phyloP scores from a whole-genome alignment of 129 eudicot species.

The Flaveria brownii region DNA sequence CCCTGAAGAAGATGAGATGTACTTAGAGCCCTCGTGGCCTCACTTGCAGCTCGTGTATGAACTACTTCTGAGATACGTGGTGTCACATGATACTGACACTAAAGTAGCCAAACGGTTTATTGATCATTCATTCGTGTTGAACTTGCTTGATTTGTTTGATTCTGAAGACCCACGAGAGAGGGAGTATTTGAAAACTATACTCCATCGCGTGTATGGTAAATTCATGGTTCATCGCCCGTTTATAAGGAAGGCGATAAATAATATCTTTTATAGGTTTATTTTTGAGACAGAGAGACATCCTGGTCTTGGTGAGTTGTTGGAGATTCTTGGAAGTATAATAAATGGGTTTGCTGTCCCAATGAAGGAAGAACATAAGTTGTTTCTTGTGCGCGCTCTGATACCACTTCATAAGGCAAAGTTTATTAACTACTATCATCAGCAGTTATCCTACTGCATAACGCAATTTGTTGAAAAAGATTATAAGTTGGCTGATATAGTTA shows the following conservation, averaged over 20 bases:
- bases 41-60: conserved; percentile 63
- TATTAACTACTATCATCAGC: conserved; percentile 55
- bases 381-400: conserved; percentile 52
- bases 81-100: conserved; percentile 61
- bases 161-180: conserved; percentile 64
- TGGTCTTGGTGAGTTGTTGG: conserved; percentile 65
- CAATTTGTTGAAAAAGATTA: conserved; percentile 71
- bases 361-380: conserved; percentile 68
- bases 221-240: conserved; percentile 75
- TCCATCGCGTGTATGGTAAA: conserved; percentile 63
- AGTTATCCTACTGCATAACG: conserved; percentile 56
- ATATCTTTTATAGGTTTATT: conserved; percentile 56
- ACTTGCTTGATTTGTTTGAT: conserved; percentile 57
- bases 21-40: conserved; percentile 62
- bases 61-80: conserved; percentile 55
- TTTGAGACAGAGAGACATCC: conserved; percentile 62
- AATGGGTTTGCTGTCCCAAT: conserved; percentile 68
- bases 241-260: conserved; percentile 60
- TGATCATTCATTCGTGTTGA: conserved; percentile 59
- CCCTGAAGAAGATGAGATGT: conserved; percentile 61
- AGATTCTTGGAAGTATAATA: conserved; percentile 69
- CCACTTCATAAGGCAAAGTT: conserved; percentile 66
- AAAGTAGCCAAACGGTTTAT: conserved; percentile 57
- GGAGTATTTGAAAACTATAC: conserved; percentile 60
- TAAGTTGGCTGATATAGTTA: conserved; percentile 57